Percentiles rank a stretch among this genome's conserved stretches.
Evolutionary conservation across 2,329 filamentous ascomycete species (phyloP).

Genomic region (Penicillium nordicum): DNA sequence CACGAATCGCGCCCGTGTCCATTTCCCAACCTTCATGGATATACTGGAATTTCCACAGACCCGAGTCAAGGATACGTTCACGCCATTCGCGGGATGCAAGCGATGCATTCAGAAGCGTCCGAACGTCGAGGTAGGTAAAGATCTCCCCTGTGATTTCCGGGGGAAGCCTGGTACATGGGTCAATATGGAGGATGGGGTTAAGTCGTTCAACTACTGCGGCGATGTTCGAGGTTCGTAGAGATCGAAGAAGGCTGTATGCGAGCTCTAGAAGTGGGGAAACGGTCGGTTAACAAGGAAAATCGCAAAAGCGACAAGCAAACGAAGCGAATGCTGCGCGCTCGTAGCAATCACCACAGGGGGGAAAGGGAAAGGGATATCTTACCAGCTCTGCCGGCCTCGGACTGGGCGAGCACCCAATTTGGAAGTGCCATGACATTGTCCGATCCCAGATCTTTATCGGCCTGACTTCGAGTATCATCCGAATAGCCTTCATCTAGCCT

Average conservation of each 20-base stretch:
- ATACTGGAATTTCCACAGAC: conserved; percentile 83
- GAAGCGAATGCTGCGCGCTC: neutral
- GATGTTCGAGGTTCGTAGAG: conserved; percentile 75
- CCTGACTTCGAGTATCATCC: conserved; percentile 61
- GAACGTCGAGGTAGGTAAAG: conserved; percentile 77
- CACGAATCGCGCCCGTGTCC: conserved; percentile 61
- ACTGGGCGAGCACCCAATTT: conserved; percentile 54
- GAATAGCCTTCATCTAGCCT: conserved; percentile 84
- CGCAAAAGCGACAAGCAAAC: neutral
- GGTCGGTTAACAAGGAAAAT: conserved; percentile 17
- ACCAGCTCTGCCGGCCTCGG: conserved; percentile 56
- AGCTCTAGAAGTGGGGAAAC: conserved; percentile 58
- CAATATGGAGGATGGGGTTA: conserved; percentile 82
- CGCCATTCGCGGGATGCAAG: conserved; percentile 80
- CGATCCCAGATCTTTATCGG: conserved; percentile 37
- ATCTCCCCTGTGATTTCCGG: conserved; percentile 89
- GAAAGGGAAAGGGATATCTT: conserved; percentile 19
- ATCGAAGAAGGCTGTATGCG: conserved; percentile 72
- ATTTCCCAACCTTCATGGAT: conserved; percentile 81
- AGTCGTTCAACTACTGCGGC: conserved; percentile 76
- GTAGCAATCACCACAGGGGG: neutral
- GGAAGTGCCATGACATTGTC: conserved; percentile 48
- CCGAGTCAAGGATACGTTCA: conserved; percentile 72
- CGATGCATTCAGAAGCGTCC: conserved; percentile 75
- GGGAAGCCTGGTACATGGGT: conserved; percentile 81